Evolutionary conservation across 1,284 basidiomycete species (phyloP).

Genomic region (Ganoderma sp.): DNA sequence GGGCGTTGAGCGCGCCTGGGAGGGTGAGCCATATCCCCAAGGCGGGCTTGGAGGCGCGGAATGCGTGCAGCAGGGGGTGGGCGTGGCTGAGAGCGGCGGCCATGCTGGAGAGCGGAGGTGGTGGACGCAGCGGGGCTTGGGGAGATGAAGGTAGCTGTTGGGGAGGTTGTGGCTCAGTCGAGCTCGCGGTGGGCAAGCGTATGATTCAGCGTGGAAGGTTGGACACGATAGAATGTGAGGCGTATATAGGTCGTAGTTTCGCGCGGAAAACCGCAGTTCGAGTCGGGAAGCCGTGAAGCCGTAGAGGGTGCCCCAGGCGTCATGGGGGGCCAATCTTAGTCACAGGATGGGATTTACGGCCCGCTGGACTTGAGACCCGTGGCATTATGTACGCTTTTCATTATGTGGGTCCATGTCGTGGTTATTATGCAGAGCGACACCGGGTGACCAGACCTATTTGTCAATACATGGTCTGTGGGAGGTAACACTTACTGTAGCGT

Average conservation of each 20-base stretch:
- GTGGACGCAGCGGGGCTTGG: too few species aligned
- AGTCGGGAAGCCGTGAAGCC: constrained; percentile 2
- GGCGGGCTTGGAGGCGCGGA: constrained; percentile 47
- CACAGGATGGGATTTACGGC: neutral
- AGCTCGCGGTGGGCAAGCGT: neutral
- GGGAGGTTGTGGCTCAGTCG: neutral
- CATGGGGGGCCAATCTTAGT: neutral
- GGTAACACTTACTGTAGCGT: neutral
- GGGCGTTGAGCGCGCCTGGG: constrained; percentile 58
- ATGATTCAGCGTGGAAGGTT: neutral
- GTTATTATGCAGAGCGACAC: neutral
- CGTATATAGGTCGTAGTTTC: neutral
- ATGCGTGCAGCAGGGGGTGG: constrained; percentile 40
- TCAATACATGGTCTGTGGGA: neutral
- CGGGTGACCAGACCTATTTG: neutral
- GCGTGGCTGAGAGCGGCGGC: constrained; percentile 14
- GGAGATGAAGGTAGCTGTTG: neutral
- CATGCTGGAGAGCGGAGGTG: neutral
- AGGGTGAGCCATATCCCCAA: constrained; percentile 76
- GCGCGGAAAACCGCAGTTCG: neutral
- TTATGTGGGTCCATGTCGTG: neutral
- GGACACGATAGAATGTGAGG: neutral
- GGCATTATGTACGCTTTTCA: neutral
- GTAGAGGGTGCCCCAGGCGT: neutral
- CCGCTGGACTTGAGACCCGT: neutral